Base-by-base conservation (phyloP, 208 protist genomes). In the Trypanosoma caninum region DNA sequence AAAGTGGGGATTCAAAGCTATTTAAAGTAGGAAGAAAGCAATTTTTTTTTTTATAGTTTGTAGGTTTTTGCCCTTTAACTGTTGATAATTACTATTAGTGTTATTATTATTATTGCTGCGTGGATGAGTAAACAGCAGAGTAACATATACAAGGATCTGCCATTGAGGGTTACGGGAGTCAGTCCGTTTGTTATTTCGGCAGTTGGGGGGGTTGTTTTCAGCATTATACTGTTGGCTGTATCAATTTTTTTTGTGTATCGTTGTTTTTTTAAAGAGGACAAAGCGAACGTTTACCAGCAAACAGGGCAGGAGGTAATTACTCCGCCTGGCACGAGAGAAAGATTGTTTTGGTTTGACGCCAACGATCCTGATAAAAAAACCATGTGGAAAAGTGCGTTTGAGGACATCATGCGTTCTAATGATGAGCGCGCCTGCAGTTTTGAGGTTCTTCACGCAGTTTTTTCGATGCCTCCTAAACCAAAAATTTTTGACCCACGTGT, bases 321-420 rank as follows among this genome's bases (percentile, higher is more conserved):
- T 2, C n/a, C 42, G 18, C 10, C 42, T 22, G 27, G 8, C 16
- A 47, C 42, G 27, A 22, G 10, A 22, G 20, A 6, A 2, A 16
- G 2, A 2, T 27, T 8, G 7, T 23, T 22, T 47, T 8, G 18
- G 8, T 18, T 33, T 13, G 23, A 35, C 30, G 6, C 16, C 50
- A 25, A 23, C n/a, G 33, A 55, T 16, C 40, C 46, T 3, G 31
- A 13, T 25, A 38, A 52, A 5, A 18, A 42, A 28, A 63, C 61
- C 55, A 14, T 0, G 14, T 74, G 68, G 68, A 51, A 52, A 52
- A 11, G 35, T 23, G 34, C 54, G 6, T 74, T 74, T 33, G 27
- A 56, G 6, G 37, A 47, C 9, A 18, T 74, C 18, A 11, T 74
- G 28, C 53, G 20, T 22, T 31, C 41, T 48, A 51, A 65, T 18